Percentiles rank a stretch among this genome's conserved stretches.
These are phyloP conservation scores for Salix dunnii DNA, from an alignment of 345 rosid genomes.

Conservation along the genomic window DNA sequence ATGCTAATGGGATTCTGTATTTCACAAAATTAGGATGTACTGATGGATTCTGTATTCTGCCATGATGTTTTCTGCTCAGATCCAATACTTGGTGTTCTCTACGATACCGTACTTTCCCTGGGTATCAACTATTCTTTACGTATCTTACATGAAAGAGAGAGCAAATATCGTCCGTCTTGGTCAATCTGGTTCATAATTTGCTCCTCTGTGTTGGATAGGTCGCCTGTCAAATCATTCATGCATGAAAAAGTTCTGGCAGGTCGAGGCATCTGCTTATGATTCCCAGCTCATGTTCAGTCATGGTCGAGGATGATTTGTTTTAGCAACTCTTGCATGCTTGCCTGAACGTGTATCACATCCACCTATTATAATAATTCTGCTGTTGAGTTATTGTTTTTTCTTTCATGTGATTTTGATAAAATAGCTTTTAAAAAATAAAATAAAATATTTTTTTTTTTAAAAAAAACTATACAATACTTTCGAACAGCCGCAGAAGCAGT, in stretches of 20 bases:
- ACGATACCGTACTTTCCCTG: no score
- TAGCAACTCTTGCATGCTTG: no score
- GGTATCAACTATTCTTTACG: background rate
- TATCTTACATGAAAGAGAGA: background rate
- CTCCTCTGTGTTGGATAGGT: background rate
- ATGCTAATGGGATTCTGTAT: background rate
- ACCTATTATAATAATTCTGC: no score
- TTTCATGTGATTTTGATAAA: no score
- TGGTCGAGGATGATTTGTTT: background rate
- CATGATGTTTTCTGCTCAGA: background rate
- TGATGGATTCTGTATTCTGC: background rate
- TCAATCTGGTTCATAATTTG: background rate
- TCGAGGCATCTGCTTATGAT: conserved; percentile 3
- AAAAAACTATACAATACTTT: no score
- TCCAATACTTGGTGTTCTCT: no score
- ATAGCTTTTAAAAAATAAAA: no score
- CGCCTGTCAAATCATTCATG: background rate
- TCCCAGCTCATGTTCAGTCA: conserved; percentile 5
- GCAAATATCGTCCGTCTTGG: background rate
- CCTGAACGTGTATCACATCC: no score
- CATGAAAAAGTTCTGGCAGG: background rate
- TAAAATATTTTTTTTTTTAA: no score
- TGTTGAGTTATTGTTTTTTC: no score
- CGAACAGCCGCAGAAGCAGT: no score
- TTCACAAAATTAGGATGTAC: background rate